phyloP scores from a whole-genome alignment of 1,139 yeast species.

The Taiozyma sp. region DNA sequence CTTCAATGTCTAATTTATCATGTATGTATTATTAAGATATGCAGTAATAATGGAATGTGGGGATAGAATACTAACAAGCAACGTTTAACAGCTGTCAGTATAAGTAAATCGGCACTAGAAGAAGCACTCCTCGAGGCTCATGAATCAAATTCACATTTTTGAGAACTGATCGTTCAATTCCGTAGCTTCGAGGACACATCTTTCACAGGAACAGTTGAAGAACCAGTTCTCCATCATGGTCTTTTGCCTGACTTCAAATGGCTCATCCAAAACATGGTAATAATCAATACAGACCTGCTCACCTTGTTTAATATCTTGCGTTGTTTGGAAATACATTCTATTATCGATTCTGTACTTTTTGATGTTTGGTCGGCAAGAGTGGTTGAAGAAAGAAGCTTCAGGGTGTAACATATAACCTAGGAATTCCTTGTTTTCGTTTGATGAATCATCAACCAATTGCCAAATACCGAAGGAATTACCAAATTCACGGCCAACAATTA shows the following conservation, averaged over 20 bases:
- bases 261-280: slow-evolving; percentile 46
- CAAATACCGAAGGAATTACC: slow-evolving; percentile 79
- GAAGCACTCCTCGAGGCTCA: slow-evolving; percentile 34
- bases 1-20: slow-evolving; percentile 21
- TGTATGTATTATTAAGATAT: slow-evolving; percentile 14
- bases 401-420: slow-evolving; percentile 67
- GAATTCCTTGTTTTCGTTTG: slow-evolving; percentile 49
- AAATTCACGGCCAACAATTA: slow-evolving; percentile 55
- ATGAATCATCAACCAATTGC: slow-evolving; percentile 38
- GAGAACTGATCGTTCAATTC: slow-evolving; percentile 10
- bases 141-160: slow-evolving; percentile 9
- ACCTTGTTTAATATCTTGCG: slow-evolving; percentile 31
- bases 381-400: slow-evolving; percentile 67
- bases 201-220: slow-evolving; percentile 51
- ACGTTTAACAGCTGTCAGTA: slow-evolving; percentile 27
- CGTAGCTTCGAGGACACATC: slow-evolving; percentile 33
- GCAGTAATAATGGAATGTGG: not conserved
- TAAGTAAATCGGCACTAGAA: slow-evolving; percentile 41
- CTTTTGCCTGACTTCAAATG: slow-evolving; percentile 38
- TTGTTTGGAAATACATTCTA: slow-evolving; percentile 32
- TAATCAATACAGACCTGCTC: slow-evolving; percentile 62
- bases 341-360: slow-evolving; percentile 31
- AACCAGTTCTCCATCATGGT: slow-evolving; percentile 54
- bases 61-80: not conserved
- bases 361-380: slow-evolving; percentile 57